Evolutionary conservation across 495 filamentous ascomycete genomes (phyloP).

Genomic region (Aspergillus panamensis): DNA sequence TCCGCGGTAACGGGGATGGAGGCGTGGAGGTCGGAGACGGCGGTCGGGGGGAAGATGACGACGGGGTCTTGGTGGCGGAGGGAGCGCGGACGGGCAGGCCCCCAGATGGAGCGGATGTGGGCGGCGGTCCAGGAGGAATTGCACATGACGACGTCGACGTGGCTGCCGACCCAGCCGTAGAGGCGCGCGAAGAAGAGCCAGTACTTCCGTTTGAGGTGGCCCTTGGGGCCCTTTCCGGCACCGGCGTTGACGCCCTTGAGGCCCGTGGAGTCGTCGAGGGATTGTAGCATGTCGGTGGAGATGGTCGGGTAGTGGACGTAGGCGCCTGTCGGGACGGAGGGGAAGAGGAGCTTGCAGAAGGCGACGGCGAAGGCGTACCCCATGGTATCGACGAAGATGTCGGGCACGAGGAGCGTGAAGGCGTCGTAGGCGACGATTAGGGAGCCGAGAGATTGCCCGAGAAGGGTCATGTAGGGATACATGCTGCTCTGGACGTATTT

Average conservation of each 20-base stretch:
- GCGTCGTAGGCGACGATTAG: conserved; percentile 85
- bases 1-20: conserved; percentile 63
- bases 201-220: conserved; percentile 68
- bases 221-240: conserved; percentile 63
- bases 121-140: conserved; percentile 91
- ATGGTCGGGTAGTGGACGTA: conserved; percentile 99
- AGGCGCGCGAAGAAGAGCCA: conserved; percentile 80
- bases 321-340: conserved; percentile 74
- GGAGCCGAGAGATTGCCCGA: conserved; percentile 87
- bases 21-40: conserved; percentile 74
- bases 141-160: conserved; percentile 91
- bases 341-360: conserved; percentile 78
- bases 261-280: conserved; percentile 64
- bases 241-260: conserved; percentile 80
- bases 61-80: conserved; percentile 39
- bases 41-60: conserved; percentile 88
- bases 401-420: conserved; percentile 86
- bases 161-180: conserved; percentile 75
- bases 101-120: conserved; percentile 83
- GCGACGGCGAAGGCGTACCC: conserved; percentile 91
- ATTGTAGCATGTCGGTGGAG: conserved; percentile 93
- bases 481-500: conserved; percentile 77
- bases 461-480: conserved; percentile 91
- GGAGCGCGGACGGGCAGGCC: conserved; percentile 41
- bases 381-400: conserved; percentile 97